Conservation (phyloP, 148 eudicot species). For the Vaccinium darrowii region DNA sequence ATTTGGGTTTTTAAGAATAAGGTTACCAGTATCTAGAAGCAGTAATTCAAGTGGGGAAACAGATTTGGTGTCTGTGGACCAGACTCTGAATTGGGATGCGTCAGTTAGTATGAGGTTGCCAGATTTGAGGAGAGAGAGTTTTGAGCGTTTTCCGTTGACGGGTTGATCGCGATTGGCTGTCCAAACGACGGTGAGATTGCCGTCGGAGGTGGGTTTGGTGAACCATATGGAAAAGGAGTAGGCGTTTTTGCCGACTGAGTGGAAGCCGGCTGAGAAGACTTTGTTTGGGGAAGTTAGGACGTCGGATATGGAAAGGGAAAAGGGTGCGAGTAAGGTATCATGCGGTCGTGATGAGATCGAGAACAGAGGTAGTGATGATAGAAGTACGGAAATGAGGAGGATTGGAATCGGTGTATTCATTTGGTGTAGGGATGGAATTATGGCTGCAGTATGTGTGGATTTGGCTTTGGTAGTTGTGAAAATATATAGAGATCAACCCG, state of each 20-base stretch:
- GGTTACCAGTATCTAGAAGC: constrained; percentile 26
- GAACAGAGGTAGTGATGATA: background rate
- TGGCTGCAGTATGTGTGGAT: background rate
- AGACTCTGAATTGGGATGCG: constrained; percentile 23
- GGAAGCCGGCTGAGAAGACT: constrained; percentile 36
- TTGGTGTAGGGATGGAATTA: background rate
- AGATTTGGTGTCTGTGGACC: constrained; percentile 6
- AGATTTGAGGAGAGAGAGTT: constrained; percentile 22
- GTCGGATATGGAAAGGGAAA: constrained; percentile 28
- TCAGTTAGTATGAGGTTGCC: constrained; percentile 42
- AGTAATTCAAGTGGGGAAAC: background rate
- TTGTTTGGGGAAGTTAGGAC: constrained; percentile 26
- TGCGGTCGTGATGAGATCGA: background rate
- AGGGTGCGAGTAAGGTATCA: constrained; percentile 14
- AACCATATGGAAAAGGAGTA: constrained; percentile 38
- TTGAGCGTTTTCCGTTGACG: constrained; percentile 36
- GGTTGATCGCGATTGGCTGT: constrained; percentile 54
- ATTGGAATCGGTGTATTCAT: background rate
- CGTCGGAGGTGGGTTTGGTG: constrained; percentile 1
- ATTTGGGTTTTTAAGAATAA: constrained; percentile 18
- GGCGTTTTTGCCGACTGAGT: constrained; percentile 35
- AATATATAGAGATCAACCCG: background rate
- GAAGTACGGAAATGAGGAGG: background rate
- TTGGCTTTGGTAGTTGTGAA: background rate
- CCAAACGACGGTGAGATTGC: constrained; percentile 35